phyloP scores from a whole-genome alignment of 306 rosid genomes.

The Vachellia collinsii region DNA sequence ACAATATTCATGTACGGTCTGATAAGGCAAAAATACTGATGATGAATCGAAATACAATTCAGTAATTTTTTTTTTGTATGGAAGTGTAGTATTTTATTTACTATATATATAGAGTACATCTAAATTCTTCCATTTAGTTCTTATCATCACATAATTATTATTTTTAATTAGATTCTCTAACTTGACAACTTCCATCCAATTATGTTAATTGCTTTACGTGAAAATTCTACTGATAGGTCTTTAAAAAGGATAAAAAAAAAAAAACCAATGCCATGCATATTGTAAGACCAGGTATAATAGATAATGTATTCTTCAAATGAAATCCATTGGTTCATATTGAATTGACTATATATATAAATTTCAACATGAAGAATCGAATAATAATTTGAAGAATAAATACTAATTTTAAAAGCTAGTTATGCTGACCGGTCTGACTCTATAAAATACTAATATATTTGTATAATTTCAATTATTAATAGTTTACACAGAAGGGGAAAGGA shows the following conservation, averaged over 20 bases:
- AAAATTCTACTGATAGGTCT: conserved; percentile 8
- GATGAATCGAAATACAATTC: neutral
- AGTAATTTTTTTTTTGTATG: neutral
- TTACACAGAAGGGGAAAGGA: neutral
- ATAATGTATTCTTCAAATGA: conserved; percentile 17
- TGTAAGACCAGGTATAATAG: neutral
- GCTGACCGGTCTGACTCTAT: neutral
- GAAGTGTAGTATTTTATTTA: neutral
- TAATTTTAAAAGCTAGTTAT: neutral
- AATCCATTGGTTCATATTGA: conserved; percentile 6
- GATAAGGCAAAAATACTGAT: neutral
- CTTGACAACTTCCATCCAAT: neutral
- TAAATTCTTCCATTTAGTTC: neutral
- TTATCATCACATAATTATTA: conserved; percentile 5
- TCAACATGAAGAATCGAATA: neutral
- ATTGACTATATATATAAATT: neutral
- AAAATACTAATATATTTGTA: neutral
- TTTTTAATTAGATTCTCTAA: conserved; percentile 5
- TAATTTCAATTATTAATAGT: neutral
- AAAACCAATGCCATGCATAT: conserved; percentile 18
- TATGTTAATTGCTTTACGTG: neutral
- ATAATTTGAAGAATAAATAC: conserved; percentile 7
- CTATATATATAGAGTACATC: neutral
- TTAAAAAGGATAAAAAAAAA: neutral
- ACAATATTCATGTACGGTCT: neutral